Evolutionary conservation across 306 rosid genomes (phyloP).

Genomic region (Citrullus amarus): DNA sequence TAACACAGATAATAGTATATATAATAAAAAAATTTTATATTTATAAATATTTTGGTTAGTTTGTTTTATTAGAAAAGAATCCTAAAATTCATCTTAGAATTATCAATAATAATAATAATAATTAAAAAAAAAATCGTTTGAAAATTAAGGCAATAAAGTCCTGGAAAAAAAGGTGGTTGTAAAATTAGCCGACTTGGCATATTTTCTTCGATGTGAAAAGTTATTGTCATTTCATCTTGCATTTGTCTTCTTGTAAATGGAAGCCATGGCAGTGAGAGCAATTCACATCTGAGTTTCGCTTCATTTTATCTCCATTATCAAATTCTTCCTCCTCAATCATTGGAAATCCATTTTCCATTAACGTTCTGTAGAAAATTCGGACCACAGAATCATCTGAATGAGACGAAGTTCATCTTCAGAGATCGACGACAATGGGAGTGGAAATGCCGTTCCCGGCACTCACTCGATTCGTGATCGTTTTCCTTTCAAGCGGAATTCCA

Average conservation of each 20-base stretch:
- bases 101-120: no score
- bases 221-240: not conserved
- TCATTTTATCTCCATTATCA: not conserved
- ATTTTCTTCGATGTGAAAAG: not conserved
- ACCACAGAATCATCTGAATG: slow-evolving; percentile 21
- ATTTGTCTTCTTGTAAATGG: not conserved
- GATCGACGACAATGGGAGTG: slow-evolving; percentile 36
- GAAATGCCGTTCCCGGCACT: slow-evolving; percentile 29
- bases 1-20: no score
- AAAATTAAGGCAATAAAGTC: no score
- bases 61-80: no score
- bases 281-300: slow-evolving; percentile 5
- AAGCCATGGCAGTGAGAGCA: slow-evolving; percentile 1
- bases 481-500: slow-evolving; percentile 61
- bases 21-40: no score
- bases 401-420: slow-evolving; percentile 51
- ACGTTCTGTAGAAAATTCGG: slow-evolving; percentile 15
- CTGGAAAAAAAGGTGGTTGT: no score
- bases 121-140: no score
- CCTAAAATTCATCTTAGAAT: no score
- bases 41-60: no score
- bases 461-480: slow-evolving; percentile 64
- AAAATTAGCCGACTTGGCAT: not conserved
- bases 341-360: slow-evolving; percentile 10
- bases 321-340: not conserved